These are phyloP conservation scores for Lotus japonicus DNA, from an alignment of 306 rosid species.

Conservation along the genomic window DNA sequence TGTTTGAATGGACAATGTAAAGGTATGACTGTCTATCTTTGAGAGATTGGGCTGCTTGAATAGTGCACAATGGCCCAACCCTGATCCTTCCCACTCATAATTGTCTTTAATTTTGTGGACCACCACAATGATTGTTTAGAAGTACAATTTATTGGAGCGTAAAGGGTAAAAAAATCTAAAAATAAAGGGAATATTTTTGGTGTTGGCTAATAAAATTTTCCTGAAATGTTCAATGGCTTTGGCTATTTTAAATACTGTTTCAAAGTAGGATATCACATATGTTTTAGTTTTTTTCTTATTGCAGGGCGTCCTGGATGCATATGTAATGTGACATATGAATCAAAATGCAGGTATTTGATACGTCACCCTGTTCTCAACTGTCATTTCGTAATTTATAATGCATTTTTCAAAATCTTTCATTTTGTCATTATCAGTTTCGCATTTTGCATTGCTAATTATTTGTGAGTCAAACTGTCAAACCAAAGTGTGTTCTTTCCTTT, in stretches of 20 bases:
- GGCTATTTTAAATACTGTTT: background rate
- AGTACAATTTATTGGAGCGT: conserved; percentile 12
- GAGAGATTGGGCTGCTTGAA: conserved; percentile 6
- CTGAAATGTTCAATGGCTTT: background rate
- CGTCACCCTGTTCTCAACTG: conserved; percentile 12
- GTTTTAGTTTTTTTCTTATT: background rate
- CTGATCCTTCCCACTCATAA: background rate
- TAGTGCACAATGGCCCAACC: background rate
- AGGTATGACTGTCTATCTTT: conserved; percentile 45
- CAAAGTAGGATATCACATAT: conserved; percentile 2
- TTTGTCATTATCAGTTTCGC: conserved; percentile 9
- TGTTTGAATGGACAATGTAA: conserved; percentile 72
- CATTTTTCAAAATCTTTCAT: background rate
- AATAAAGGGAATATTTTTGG: background rate
- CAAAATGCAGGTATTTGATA: conserved; percentile 72
- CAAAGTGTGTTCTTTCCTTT: background rate
- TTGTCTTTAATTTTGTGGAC: background rate
- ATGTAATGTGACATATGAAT: conserved; percentile 67
- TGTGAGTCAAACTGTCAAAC: background rate
- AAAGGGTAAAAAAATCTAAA: background rate
- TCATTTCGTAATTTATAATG: background rate
- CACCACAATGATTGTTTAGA: background rate
- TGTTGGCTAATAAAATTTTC: background rate
- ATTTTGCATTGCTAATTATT: no score
- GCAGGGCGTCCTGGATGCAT: conserved; percentile 83